Percentiles rank a stretch among this genome's conserved stretches.
Conservation (phyloP, 768 basidiomycete genomes). For the Gyrodon lividus region DNA sequence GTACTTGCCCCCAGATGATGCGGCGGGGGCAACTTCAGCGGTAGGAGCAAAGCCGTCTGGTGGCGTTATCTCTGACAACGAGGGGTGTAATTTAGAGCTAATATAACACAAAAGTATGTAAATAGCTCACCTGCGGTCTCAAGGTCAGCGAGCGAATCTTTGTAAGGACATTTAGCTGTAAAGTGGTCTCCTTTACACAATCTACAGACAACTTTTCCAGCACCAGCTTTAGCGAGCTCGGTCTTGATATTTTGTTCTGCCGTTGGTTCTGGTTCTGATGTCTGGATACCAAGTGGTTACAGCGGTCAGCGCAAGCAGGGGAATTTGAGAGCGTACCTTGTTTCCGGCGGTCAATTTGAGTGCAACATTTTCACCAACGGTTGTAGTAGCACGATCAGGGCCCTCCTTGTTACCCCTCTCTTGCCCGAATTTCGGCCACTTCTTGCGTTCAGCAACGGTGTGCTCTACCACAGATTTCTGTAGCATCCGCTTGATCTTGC, state of each 20-base stretch:
- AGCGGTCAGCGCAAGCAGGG: neutral
- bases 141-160: constrained; percentile 83
- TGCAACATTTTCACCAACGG: constrained; percentile 74
- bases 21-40: constrained; percentile 27
- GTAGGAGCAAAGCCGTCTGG: constrained; percentile 37
- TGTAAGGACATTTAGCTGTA: constrained; percentile 98
- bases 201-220: constrained; percentile 88
- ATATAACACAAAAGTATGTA: neutral
- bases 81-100: neutral
- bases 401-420: constrained; percentile 87
- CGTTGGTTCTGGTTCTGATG: constrained; percentile 63
- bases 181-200: constrained; percentile 97
- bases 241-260: constrained; percentile 65
- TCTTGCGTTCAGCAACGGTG: constrained; percentile 88
- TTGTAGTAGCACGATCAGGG: constrained; percentile 91
- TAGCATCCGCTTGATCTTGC: constrained; percentile 80
- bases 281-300: constrained; percentile 32
- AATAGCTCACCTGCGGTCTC: constrained; percentile 52
- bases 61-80: constrained; percentile 36
- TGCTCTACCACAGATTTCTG: constrained; percentile 95
- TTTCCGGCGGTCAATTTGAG: constrained; percentile 64
- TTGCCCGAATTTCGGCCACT: constrained; percentile 91
- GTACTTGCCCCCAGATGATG: constrained; percentile 72
- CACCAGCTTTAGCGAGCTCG: constrained; percentile 69
- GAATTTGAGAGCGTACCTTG: constrained; percentile 42